Base-by-base conservation (phyloP, 768 basidiomycete species). In the Russula lepida region DNA sequence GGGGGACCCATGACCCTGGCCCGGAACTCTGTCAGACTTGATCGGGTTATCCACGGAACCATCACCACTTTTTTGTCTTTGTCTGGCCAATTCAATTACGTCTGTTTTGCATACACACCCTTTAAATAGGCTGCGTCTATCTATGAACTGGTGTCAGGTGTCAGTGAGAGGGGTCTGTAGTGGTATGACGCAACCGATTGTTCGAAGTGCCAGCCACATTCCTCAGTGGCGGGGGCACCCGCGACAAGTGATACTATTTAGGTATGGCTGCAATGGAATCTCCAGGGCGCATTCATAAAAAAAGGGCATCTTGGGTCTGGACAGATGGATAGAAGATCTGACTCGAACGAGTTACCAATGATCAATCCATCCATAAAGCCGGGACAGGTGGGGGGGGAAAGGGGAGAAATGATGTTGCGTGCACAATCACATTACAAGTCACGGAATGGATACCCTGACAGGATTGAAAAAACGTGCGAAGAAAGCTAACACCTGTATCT, bases 161-260 rank as follows among this genome's bases (percentile, higher is more conserved):
- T n/a, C n/a, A n/a, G n/a, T n/a, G n/a, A n/a, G n/a, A n/a, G n/a
- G n/a, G 39, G 49, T 25, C 49, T 13, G 46, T 6, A 8, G n/a
- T 43, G 43, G n/a, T n/a, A 62, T 62, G 60, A 62, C 60, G 50
- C 60, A 57, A n/a, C n/a, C 3, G 30, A 27, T 32, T 37, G 28
- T 30, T 30, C 27, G 23, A 21, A 5, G 25, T 23, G 17, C n/a
- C n/a, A n/a, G n/a, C n/a, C n/a, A n/a, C n/a, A n/a, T 37, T 15
- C 5, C 17, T 37, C 39, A 9, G n/a, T 7, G 17, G 19, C 19
- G 8, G 7, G 6, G 19, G 19, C 41, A 19, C 41, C 17, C 39
- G 39, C 41, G n/a, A 19, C n/a, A 19, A 41, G 41, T 4, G 41
- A 41, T 48, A 48, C 47, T 48, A 56, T 61, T 56, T 15, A 23